Evolutionary conservation across 306 rosid genomes (phyloP).

Genomic region (Malus sieversii): DNA sequence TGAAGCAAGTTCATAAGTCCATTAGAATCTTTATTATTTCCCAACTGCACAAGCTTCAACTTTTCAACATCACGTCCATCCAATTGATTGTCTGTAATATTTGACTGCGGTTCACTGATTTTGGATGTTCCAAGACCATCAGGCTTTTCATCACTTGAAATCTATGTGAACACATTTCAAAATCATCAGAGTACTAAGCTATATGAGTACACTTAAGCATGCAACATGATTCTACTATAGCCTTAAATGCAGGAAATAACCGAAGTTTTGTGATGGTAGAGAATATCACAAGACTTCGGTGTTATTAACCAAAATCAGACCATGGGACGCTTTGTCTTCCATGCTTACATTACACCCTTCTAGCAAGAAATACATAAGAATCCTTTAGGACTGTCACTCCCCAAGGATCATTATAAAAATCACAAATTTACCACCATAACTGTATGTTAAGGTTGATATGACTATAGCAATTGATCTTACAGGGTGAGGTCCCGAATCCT

Average conservation of each 20-base stretch:
- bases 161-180: slow-evolving; percentile 37
- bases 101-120: slow-evolving; percentile 35
- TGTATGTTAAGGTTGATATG: neutral
- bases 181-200: slow-evolving; percentile 22
- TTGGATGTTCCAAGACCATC: slow-evolving; percentile 44
- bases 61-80: slow-evolving; percentile 29
- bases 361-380: neutral
- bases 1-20: slow-evolving; percentile 63
- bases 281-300: neutral
- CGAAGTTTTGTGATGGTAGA: neutral
- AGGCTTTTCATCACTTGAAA: slow-evolving; percentile 44
- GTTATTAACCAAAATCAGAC: neutral
- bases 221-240: neutral
- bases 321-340: neutral
- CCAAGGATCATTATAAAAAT: neutral
- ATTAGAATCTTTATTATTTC: slow-evolving; percentile 39
- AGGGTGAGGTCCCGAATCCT: slow-evolving; percentile 33
- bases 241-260: slow-evolving; percentile 13
- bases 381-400: neutral
- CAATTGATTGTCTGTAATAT: slow-evolving; percentile 37
- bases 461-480: slow-evolving; percentile 39
- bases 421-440: neutral
- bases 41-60: slow-evolving; percentile 36
- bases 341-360: neutral
- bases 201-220: neutral